Percentiles rank a stretch among this genome's conserved stretches.
These are phyloP conservation scores for Paragyromitra xinjiangensis DNA, from an alignment of 495 filamentous ascomycete species.

Conservation along the genomic window DNA sequence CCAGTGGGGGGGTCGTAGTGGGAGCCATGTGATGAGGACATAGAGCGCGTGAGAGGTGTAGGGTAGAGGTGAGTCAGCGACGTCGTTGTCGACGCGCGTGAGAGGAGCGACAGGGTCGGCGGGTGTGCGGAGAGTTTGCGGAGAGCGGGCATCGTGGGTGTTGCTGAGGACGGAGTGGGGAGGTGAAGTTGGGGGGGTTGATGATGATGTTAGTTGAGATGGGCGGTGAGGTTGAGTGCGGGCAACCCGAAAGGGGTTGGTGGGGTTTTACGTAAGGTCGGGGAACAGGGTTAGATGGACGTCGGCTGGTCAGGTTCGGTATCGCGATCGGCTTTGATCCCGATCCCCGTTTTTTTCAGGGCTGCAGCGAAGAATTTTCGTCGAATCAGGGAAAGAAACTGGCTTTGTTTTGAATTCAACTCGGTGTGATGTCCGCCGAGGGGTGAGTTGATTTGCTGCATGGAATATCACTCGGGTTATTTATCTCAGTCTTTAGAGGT, in stretches of 20 bases:
- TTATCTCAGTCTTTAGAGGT: no score
- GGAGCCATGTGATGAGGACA: slow-evolving; percentile 46
- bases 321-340: not conserved
- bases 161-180: slow-evolving; percentile 31
- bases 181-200: not conserved
- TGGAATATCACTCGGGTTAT: no score
- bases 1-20: slow-evolving; percentile 93
- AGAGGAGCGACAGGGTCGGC: slow-evolving; percentile 45
- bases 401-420: not conserved
- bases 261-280: slow-evolving; percentile 44
- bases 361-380: not conserved
- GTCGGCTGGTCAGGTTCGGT: not conserved
- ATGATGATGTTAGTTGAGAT: slow-evolving; percentile 33
- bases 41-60: slow-evolving; percentile 44
- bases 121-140: slow-evolving; percentile 40
- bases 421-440: not conserved
- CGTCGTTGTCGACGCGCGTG: slow-evolving; percentile 45
- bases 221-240: slow-evolving; percentile 44
- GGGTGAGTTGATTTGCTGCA: no score
- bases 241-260: slow-evolving; percentile 48
- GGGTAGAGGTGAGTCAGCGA: slow-evolving; percentile 47
- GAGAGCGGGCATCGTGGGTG: slow-evolving; percentile 40
- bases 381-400: not conserved
- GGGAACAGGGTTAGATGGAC: not conserved
- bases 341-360: slow-evolving; percentile 1